A percentile compares a stretch with the other conserved stretches of the same genome.
Evolutionary conservation across 192 early-diverging fungal species (phyloP).

Genomic region (Dimargaris verticillata): DNA sequence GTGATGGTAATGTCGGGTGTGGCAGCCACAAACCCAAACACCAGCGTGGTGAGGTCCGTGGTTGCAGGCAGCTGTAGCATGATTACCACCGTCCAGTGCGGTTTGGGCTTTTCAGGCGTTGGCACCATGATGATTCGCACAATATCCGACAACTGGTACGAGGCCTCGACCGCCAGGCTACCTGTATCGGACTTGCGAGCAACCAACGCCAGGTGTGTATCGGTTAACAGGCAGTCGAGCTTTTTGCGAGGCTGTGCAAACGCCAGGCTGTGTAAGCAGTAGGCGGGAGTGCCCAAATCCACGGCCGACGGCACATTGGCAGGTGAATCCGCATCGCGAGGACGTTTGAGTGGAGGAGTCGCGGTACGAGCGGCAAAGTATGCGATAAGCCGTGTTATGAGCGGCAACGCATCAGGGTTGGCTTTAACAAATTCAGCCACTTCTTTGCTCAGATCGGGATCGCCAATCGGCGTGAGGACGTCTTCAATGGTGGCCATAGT

Average conservation of each 20-base stretch:
- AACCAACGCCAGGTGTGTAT: not conserved
- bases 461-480: not conserved
- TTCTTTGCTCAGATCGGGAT: not conserved
- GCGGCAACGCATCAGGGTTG: not conserved
- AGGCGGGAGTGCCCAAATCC: not conserved
- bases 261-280: not conserved
- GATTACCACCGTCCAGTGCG: slow-evolving; percentile 9
- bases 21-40: slow-evolving; percentile 6
- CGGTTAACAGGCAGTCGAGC: not conserved
- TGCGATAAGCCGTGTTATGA: not conserved
- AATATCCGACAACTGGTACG: not conserved
- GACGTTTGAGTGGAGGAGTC: too few species aligned
- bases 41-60: slow-evolving; percentile 1
- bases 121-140: slow-evolving; percentile 10
- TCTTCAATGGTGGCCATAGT: not conserved
- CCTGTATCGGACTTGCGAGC: not conserved
- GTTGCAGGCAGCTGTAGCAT: not conserved
- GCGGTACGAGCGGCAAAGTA: not conserved
- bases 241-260: slow-evolving; percentile 6
- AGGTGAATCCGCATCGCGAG: not conserved
- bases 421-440: not conserved
- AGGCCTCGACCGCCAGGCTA: not conserved
- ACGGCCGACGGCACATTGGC: not conserved
- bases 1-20: not conserved
- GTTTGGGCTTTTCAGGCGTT: slow-evolving; percentile 13